phyloP scores from a whole-genome alignment of 345 rosid genomes.

The Eutrema japonicum region DNA sequence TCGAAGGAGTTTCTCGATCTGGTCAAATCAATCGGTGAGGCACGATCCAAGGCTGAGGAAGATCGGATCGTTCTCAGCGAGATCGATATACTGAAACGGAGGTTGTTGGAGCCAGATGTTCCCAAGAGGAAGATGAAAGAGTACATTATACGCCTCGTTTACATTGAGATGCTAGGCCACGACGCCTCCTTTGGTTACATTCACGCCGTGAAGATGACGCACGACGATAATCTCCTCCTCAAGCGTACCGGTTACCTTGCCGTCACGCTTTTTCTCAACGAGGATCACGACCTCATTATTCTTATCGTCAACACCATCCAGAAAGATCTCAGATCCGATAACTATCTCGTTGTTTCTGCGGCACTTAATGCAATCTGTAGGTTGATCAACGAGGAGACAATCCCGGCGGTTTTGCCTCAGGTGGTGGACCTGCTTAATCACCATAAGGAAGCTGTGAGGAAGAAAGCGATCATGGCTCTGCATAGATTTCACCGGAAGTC shows the following conservation, averaged over 20 bases:
- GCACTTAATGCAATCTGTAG: slow-evolving; percentile 90
- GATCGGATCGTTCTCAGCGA: slow-evolving; percentile 92
- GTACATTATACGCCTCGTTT: slow-evolving; percentile 81
- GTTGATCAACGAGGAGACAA: slow-evolving; percentile 96
- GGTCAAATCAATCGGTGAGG: slow-evolving; percentile 96
- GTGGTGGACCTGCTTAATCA: slow-evolving; percentile 83
- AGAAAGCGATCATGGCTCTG: slow-evolving; percentile 98
- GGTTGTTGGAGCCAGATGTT: slow-evolving; percentile 80
- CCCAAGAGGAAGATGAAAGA: slow-evolving; percentile 98
- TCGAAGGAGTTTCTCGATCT: slow-evolving; percentile 96
- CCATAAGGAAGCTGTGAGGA: slow-evolving; percentile 89
- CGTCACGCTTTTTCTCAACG: slow-evolving; percentile 87
- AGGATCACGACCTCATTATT: slow-evolving; percentile 93
- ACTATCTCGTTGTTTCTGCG: slow-evolving; percentile 81
- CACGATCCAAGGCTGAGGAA: slow-evolving; percentile 98
- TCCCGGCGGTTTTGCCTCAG: slow-evolving; percentile 95
- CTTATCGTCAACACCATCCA: slow-evolving; percentile 94
- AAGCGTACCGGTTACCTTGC: slow-evolving; percentile 97
- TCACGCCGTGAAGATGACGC: slow-evolving; percentile 99
- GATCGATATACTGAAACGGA: slow-evolving; percentile 90
- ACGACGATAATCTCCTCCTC: slow-evolving; percentile 75
- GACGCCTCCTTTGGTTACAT: slow-evolving; percentile 98
- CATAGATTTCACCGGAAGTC: slow-evolving; percentile 91
- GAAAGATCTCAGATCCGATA: slow-evolving; percentile 95
- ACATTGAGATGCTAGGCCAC: slow-evolving; percentile 98